Conservation (phyloP, 768 basidiomycete genomes). For the Podaxis mareebaensis region DNA sequence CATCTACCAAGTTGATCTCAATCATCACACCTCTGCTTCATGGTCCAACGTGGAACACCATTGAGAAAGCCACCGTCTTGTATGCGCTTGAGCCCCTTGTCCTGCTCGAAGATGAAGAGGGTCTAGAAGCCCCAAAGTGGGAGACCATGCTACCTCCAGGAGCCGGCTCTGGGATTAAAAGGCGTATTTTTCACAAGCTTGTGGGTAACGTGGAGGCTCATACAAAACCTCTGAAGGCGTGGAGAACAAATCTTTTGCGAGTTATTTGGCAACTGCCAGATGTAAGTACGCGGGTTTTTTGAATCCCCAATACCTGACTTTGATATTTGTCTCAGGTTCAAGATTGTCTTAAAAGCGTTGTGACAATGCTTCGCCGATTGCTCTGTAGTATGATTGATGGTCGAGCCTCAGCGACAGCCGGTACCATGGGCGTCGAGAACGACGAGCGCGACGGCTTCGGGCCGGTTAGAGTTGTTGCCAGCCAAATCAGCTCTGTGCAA, state of each 20-base stretch:
- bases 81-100: slow-evolving; percentile 68
- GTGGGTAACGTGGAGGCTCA: slow-evolving; percentile 26
- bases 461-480: slow-evolving; percentile 44
- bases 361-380: slow-evolving; percentile 39
- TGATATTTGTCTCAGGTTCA: slow-evolving; percentile 46
- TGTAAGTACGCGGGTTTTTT: slow-evolving; percentile 36
- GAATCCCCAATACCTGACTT: background rate
- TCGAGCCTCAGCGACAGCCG: slow-evolving; percentile 19
- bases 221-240: slow-evolving; percentile 16
- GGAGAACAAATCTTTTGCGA: slow-evolving; percentile 48
- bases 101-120: slow-evolving; percentile 25
- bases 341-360: slow-evolving; percentile 35
- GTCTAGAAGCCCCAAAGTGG: slow-evolving; percentile 28
- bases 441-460: slow-evolving; percentile 54
- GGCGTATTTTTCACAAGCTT: slow-evolving; percentile 44
- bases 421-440: slow-evolving; percentile 38
- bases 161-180: slow-evolving; percentile 61
- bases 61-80: slow-evolving; percentile 67
- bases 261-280: slow-evolving; percentile 70
- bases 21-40: slow-evolving; percentile 39
- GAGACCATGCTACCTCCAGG: slow-evolving; percentile 49
- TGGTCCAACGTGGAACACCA: slow-evolving; percentile 50
- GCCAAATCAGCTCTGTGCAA: slow-evolving; percentile 30
- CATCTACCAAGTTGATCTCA: slow-evolving; percentile 52
- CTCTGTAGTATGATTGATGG: slow-evolving; percentile 27